phyloP scores from a whole-genome alignment of 768 basidiomycete species.

The Lactarius hatsudake region DNA sequence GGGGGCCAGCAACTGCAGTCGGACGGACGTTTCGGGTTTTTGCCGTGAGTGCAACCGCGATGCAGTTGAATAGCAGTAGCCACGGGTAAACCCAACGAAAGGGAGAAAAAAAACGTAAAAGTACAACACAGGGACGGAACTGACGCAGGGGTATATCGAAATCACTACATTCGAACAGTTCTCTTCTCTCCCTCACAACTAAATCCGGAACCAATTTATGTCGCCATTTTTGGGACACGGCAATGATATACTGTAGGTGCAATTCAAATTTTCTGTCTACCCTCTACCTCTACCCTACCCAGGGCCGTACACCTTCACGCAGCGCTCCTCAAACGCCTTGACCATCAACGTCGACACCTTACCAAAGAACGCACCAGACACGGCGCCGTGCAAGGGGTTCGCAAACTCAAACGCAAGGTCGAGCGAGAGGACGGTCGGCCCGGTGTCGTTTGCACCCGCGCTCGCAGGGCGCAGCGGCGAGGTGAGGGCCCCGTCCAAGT shows the following conservation, averaged over 20 bases:
- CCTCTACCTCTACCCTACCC: slow-evolving; percentile 23
- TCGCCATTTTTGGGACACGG: neutral
- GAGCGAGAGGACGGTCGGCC: slow-evolving; percentile 78
- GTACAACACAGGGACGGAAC: neutral
- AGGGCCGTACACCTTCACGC: slow-evolving; percentile 65
- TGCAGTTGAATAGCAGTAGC: neutral
- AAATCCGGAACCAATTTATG: neutral
- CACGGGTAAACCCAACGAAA: neutral
- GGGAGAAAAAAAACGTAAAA: neutral
- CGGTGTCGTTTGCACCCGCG: slow-evolving; percentile 29
- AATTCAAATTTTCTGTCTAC: neutral
- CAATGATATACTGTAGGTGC: no score
- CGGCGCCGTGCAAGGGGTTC: slow-evolving; percentile 78
- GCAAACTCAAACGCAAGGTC: slow-evolving; percentile 85
- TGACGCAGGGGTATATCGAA: neutral
- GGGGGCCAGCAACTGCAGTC: neutral
- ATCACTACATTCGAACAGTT: neutral
- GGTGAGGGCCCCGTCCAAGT: slow-evolving; percentile 28
- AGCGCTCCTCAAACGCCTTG: slow-evolving; percentile 86
- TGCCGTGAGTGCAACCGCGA: neutral
- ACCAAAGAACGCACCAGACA: slow-evolving; percentile 84
- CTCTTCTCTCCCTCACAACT: neutral
- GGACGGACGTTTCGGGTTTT: neutral
- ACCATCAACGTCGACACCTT: slow-evolving; percentile 89
- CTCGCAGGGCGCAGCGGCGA: neutral